phyloP scores from a whole-genome alignment of 176 grass and related monocot species.

The Oryza glumipatula region DNA sequence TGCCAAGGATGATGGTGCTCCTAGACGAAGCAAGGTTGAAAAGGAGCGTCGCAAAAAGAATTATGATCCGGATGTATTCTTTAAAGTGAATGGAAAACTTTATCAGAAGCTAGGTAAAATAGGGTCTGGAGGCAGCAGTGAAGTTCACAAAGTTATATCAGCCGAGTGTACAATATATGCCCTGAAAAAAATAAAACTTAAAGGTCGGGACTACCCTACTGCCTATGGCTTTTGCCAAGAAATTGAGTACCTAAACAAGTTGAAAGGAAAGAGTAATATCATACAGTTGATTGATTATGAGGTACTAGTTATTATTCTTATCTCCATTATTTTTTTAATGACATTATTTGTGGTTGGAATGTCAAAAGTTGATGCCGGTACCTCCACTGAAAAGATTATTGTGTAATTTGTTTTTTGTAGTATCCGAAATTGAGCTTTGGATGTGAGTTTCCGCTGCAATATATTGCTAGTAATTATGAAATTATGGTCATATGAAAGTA shows the following conservation, averaged over 20 bases:
- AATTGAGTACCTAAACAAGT: constrained; percentile 85
- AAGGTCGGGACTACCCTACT: constrained; percentile 89
- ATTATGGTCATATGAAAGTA: background rate
- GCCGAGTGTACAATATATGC: constrained; percentile 80
- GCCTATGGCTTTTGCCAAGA: constrained; percentile 94
- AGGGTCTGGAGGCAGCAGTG: constrained; percentile 92
- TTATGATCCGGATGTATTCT: constrained; percentile 82
- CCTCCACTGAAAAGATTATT: background rate
- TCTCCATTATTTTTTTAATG: background rate
- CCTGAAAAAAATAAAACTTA: constrained; percentile 98
- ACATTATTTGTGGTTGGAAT: background rate
- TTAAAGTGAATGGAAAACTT: constrained; percentile 90
- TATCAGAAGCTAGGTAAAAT: constrained; percentile 99
- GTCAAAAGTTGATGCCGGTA: background rate
- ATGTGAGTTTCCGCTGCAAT: background rate
- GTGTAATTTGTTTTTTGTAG: background rate
- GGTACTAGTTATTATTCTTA: constrained; percentile 49
- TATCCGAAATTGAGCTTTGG: background rate
- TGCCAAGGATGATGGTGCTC: constrained; percentile 43
- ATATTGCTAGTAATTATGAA: background rate
- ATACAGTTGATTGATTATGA: constrained; percentile 96
- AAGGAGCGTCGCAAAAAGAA: constrained; percentile 69
- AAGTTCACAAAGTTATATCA: constrained; percentile 97
- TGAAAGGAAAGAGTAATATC: constrained; percentile 93
- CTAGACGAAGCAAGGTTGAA: constrained; percentile 55